A percentile compares a stretch with the other conserved stretches of the same genome.
These are phyloP conservation scores for Trichoderma polysporum DNA, from an alignment of 2,329 filamentous ascomycete species.

Conservation along the genomic window DNA sequence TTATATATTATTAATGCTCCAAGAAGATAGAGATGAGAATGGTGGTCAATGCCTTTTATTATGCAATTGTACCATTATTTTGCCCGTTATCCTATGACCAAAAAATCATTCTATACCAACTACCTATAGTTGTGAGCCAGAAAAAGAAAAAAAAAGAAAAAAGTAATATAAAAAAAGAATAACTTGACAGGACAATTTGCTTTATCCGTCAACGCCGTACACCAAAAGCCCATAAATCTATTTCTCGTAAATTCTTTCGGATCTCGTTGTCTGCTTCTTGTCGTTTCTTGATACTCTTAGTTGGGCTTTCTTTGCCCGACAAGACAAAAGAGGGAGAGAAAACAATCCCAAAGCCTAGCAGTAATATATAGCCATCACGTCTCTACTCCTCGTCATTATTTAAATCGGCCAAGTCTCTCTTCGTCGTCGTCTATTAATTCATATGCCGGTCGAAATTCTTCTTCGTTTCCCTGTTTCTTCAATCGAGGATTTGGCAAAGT, in stretches of 20 bases:
- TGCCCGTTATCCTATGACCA: background rate
- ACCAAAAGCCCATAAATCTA: slow-evolving; percentile 9
- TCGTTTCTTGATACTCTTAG: background rate
- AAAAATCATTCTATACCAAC: background rate
- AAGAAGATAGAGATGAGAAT: background rate
- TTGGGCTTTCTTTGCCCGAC: background rate
- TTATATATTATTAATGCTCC: background rate
- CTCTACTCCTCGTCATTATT: background rate
- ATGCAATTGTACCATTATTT: background rate
- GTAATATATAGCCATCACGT: background rate
- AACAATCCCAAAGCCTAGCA: background rate
- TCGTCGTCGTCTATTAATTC: slow-evolving; percentile 72
- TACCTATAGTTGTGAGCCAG: background rate
- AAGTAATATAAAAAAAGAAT: background rate
- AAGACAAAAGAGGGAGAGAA: background rate
- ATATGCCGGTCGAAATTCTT: slow-evolving; percentile 68
- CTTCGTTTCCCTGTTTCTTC: slow-evolving; percentile 39
- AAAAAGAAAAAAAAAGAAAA: background rate
- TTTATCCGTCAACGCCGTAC: slow-evolving; percentile 2
- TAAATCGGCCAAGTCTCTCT: slow-evolving; percentile 73
- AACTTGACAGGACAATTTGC: background rate
- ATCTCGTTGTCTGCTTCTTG: background rate
- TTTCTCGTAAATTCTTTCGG: background rate
- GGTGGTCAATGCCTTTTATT: background rate
- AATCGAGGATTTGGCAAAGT: slow-evolving; percentile 85